Evolutionary conservation across 2,329 filamentous ascomycete species (phyloP), one percentile per base, ranked within the genome.

Genomic region (Pyrenophora seminiperda): DNA sequence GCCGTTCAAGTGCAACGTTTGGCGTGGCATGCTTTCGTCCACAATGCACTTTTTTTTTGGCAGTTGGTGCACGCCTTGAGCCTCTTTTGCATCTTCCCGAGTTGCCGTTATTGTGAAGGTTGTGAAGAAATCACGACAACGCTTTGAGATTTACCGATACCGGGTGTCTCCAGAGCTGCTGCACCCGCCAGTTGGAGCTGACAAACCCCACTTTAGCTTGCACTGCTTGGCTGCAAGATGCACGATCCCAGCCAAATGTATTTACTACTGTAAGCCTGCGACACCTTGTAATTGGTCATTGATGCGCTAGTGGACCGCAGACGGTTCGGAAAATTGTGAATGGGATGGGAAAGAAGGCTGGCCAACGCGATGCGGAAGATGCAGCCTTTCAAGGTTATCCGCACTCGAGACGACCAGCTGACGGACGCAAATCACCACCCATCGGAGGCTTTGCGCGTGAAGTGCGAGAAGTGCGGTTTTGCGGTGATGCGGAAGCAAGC

Each of bases 201-300:
- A 62, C 56, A 55, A 59, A 61, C 57, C 42, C 55, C 58, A 56
- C 55, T 47, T 44, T 17, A 41, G 24, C 18, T n/a, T n/a, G n/a
- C n/a, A n/a, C n/a, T n/a, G n/a, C n/a, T 33, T 27, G 24, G 24
- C 50, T 50, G 47, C 42, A 41, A 32, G 34, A 47, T 41, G 54
- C 27, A 37, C 32, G 7, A 31, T n/a, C 31, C 19, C 34, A 36
- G 42, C 34, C 20, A 30, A 42, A 17, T 29, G 47, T 34, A 36
- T 47, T 37, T 37, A 42, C 45, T 51, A 49, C 36, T 37, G 37
- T 51, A 48, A 36, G 30, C 30, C 36, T 40, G 40, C 39, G 15
- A 18, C 19, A 17, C 14, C 7, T 31, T 47, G 34, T 29, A 17
- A 55, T 56, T 59, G 50, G 55, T 29, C 7, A 5, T 24, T 10